These are phyloP conservation scores for Moringa oleifera DNA, from an alignment of 345 rosid genomes.

Conservation along the genomic window DNA sequence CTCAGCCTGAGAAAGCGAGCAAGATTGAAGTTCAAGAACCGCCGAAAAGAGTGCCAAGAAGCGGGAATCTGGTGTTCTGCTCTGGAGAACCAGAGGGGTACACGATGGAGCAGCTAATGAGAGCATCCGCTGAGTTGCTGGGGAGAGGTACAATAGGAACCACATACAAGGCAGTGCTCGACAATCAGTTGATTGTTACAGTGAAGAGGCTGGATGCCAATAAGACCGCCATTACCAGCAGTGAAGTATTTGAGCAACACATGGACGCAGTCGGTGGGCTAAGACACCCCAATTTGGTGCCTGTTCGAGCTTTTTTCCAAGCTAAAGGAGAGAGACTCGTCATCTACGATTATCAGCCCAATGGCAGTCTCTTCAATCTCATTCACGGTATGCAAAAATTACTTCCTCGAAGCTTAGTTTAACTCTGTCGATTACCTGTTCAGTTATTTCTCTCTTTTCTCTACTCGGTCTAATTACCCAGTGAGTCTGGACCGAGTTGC, in stretches of 20 bases:
- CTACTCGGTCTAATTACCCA: neutral
- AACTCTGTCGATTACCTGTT: too few relatives aligned
- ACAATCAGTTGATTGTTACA: conserved; percentile 63
- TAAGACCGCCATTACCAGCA: conserved; percentile 62
- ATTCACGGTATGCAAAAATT: conserved; percentile 57
- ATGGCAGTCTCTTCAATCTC: conserved; percentile 87
- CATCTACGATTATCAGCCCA: conserved; percentile 76
- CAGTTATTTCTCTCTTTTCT: too few relatives aligned
- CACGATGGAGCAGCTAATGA: conserved; percentile 76
- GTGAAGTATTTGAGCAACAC: conserved; percentile 60
- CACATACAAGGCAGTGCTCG: conserved; percentile 81
- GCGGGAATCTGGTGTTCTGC: conserved; percentile 59
- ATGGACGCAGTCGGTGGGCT: conserved; percentile 74
- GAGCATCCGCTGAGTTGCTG: conserved; percentile 87
- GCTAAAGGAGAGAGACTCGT: conserved; percentile 86
- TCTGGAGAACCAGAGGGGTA: conserved; percentile 45
- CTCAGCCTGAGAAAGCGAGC: conserved; percentile 19
- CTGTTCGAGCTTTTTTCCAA: conserved; percentile 67
- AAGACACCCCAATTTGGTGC: conserved; percentile 71
- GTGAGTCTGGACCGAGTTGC: conserved; percentile 20
- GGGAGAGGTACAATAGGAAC: conserved; percentile 88
- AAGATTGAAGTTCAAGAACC: conserved; percentile 23
- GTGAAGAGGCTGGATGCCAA: conserved; percentile 79
- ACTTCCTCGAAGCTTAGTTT: neutral
- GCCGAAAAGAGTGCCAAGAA: conserved; percentile 22